phyloP scores from a whole-genome alignment of 1,139 yeast species.

The Casaregolazyma lundiana region DNA sequence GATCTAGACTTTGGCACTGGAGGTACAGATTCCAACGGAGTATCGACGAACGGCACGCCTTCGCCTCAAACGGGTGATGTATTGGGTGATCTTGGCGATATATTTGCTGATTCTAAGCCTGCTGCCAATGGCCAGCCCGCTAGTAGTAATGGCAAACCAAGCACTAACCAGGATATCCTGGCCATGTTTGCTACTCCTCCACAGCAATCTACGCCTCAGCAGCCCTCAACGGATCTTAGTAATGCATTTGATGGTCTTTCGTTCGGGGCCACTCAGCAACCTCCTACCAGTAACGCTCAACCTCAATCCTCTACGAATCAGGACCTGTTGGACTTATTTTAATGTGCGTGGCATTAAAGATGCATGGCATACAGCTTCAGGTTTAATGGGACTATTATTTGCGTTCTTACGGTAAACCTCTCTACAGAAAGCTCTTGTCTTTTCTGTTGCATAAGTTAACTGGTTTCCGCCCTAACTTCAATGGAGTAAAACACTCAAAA shows the following conservation, averaged over 20 bases:
- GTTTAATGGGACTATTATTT: too few species aligned
- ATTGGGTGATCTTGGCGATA: slow-evolving; percentile 32
- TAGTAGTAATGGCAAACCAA: slow-evolving; percentile 12
- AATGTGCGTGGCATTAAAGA: too few species aligned
- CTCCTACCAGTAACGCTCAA: slow-evolving; percentile 14
- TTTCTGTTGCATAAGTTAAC: too few species aligned
- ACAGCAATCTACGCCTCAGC: slow-evolving; percentile 18
- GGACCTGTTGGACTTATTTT: slow-evolving; percentile 59
- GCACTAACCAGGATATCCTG: slow-evolving; percentile 30
- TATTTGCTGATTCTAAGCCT: slow-evolving; percentile 31
- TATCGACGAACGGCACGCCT: slow-evolving; percentile 20
- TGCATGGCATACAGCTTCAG: too few species aligned
- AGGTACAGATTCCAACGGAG: slow-evolving; percentile 17
- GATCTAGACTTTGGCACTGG: slow-evolving; percentile 67
- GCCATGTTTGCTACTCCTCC: slow-evolving; percentile 28
- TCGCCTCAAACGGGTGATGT: slow-evolving; percentile 20
- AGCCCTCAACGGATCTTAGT: slow-evolving; percentile 14
- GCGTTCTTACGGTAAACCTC: too few species aligned
- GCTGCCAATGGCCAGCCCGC: slow-evolving; percentile 25
- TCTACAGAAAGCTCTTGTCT: too few species aligned
- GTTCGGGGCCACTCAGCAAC: slow-evolving; percentile 10
- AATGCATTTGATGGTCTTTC: slow-evolving; percentile 26
- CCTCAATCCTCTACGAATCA: slow-evolving; percentile 31
- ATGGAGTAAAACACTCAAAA: too few species aligned
- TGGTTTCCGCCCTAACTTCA: too few species aligned